Base-by-base conservation (phyloP, 1,284 basidiomycete genomes). In the Heterobasidion occidentale region DNA sequence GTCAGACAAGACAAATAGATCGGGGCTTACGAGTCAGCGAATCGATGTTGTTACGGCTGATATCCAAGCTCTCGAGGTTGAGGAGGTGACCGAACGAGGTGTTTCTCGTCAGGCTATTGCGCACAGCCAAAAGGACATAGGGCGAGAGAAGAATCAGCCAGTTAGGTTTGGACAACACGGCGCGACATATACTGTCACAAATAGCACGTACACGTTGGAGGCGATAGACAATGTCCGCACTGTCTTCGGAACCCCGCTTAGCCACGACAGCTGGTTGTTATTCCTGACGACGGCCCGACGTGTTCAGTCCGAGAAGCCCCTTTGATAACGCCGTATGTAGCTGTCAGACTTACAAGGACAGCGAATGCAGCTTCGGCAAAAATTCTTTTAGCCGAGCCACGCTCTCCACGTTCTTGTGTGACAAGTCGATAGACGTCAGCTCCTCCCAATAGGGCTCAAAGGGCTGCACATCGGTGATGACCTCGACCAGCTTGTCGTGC, bases 391-490 rank as follows among this genome's bases (percentile, higher is more conserved):
- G 74, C 57, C 94, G 77, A 36, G 94, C 90, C 20, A 96, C 86
- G 64, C 93, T 94, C 65, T 98, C 95, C 51, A 96, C 73, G 51
- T 83, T 81, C 69, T 89, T 89, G 53, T 77, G 75, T 44, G 87
- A 87, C 63, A 99, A 74, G 68, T 98, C 87, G 62, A 99, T 86
- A 14, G 74, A 71, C 56, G 68, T 76, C 61, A 99, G 72, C 50
- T 83, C 77, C 63, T 98, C 94, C 96, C 96, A 99, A 68, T 93
- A 81, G 15, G 94, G 93, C 68, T 95, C 92, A 72, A 94, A 98
- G 1, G 95, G 94, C 68, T 95, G 90, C 12, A 95, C 86, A 66
- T 98, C 95, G 46, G 95, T 98, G 66, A 99, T 92, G 60, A 93
- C 84, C 70, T 93, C 84, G 1, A 99, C 88, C 2, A 99, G 81